Conservation (phyloP, 2,329 filamentous ascomycete species). For the Xylaria sp. region DNA sequence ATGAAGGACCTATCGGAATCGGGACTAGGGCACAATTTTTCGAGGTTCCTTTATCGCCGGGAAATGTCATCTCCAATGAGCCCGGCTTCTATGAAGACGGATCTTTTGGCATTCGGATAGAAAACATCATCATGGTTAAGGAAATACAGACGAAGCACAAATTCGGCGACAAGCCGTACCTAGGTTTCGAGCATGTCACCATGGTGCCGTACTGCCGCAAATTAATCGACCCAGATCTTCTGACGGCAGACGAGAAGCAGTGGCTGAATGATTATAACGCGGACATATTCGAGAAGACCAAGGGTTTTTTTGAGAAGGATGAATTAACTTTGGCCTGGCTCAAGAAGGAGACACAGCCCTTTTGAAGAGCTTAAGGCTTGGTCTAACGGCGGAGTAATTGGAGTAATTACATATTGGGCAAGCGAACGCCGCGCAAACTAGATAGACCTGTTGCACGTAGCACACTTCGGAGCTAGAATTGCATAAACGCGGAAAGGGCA, state of each 20-base stretch:
- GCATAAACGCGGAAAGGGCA: conserved; percentile 73
- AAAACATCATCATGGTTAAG: conserved; percentile 92
- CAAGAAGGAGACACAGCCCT: conserved; percentile 82
- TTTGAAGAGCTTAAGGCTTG: conserved; percentile 51
- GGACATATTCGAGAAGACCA: conserved; percentile 85
- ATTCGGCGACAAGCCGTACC: conserved; percentile 93
- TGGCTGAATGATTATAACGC: conserved; percentile 91
- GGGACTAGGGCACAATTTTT: conserved; percentile 91
- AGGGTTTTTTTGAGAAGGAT: conserved; percentile 78
- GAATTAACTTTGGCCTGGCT: conserved; percentile 81
- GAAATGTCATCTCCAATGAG: conserved; percentile 95
- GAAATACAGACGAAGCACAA: conserved; percentile 87
- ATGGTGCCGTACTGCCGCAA: conserved; percentile 96
- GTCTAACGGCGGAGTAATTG: conserved; percentile 15
- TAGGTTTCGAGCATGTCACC: conserved; percentile 96
- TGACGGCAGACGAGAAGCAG: conserved; percentile 78
- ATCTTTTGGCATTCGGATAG: conserved; percentile 92
- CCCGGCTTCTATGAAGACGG: conserved; percentile 98
- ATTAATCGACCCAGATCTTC: conserved; percentile 78
- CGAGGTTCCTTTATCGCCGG: conserved; percentile 88
- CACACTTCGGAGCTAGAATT: conserved; percentile 48
- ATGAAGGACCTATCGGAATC: conserved; percentile 96
- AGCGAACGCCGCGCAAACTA: conserved; percentile 2
- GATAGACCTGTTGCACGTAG: conserved; percentile 9
- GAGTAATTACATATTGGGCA: conserved; percentile 14